A percentile compares a stretch with the other conserved stretches of the same genome.
Conservation (phyloP, 2,329 filamentous ascomycete species). For the Aureobasidium zeae region DNA sequence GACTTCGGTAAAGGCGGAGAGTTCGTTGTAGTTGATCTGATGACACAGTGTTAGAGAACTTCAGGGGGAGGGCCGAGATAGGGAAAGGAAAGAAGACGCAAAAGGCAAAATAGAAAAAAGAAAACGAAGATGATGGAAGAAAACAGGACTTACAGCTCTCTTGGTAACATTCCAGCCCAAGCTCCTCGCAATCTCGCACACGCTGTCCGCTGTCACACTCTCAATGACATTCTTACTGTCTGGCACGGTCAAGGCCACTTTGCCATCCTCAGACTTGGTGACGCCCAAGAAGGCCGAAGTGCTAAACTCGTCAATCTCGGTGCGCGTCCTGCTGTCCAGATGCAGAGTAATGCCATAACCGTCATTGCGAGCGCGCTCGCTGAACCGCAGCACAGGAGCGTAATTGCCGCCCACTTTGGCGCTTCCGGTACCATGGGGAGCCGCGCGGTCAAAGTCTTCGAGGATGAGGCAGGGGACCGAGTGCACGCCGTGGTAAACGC, state of each 20-base stretch:
- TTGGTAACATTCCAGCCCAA: slow-evolving; percentile 81
- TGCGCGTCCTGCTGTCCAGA: slow-evolving; percentile 73
- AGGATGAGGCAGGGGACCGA: slow-evolving; percentile 82
- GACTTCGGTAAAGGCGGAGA: slow-evolving; percentile 61
- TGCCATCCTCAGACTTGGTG: slow-evolving; percentile 44
- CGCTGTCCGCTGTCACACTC: slow-evolving; percentile 72
- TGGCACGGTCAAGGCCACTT: slow-evolving; percentile 68
- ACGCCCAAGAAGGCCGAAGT: slow-evolving; percentile 89
- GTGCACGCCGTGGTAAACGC: slow-evolving; percentile 84
- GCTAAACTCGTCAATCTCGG: slow-evolving; percentile 90
- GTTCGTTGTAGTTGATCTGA: slow-evolving; percentile 59
- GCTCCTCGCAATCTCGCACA: slow-evolving; percentile 63
- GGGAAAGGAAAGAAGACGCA: no score
- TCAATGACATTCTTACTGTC: slow-evolving; percentile 82
- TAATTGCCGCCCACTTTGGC: slow-evolving; percentile 98
- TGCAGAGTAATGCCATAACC: slow-evolving; percentile 94
- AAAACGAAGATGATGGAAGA: not conserved
- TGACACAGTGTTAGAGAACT: no score
- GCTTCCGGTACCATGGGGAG: slow-evolving; percentile 80
- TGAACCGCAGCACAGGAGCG: slow-evolving; percentile 80
- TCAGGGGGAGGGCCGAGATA: no score
- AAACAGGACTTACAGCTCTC: slow-evolving; percentile 51
- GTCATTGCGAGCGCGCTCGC: slow-evolving; percentile 65
- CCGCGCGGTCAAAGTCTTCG: slow-evolving; percentile 86
- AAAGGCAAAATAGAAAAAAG: no score